These are phyloP conservation scores for Microstegium vimineum DNA, from an alignment of 176 grass and related monocot genomes.

Conservation along the genomic window DNA sequence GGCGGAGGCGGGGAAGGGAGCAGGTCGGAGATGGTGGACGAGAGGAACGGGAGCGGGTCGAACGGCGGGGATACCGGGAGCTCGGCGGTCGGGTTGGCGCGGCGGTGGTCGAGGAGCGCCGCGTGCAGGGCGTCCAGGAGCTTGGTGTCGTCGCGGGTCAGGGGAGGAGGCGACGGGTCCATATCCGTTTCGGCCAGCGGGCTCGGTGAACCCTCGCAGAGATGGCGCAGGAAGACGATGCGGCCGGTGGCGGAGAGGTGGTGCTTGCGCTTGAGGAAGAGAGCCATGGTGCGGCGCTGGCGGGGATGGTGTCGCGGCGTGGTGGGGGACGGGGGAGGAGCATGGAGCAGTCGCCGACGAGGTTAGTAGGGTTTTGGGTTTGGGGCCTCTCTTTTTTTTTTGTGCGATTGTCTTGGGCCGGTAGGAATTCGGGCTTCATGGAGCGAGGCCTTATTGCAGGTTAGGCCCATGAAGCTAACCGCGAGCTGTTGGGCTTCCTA, in stretches of 20 bases:
- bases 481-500: too few relatives aligned
- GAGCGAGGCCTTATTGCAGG: background rate
- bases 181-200: background rate
- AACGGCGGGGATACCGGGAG: constrained; percentile 22
- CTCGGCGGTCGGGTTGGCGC: constrained; percentile 24
- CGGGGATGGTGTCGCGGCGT: background rate
- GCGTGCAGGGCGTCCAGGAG: constrained; percentile 62
- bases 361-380: constrained; percentile 6
- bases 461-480: background rate
- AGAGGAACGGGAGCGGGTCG: constrained; percentile 38
- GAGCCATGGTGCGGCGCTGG: constrained; percentile 48
- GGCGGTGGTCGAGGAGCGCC: constrained; percentile 64
- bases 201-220: constrained; percentile 26
- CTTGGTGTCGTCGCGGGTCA: constrained; percentile 46
- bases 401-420: background rate
- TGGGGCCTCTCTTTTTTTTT: too few relatives aligned
- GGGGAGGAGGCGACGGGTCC: background rate
- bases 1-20: constrained; percentile 38
- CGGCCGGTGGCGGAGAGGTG: background rate
- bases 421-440: too few relatives aligned
- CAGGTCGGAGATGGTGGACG: constrained; percentile 29
- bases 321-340: background rate
- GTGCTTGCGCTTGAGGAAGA: constrained; percentile 49
- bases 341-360: background rate
- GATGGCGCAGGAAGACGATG: constrained; percentile 18